Percentiles rank a stretch among this genome's conserved stretches.
These are phyloP conservation scores for Teratosphaeria zuluensis DNA, from an alignment of 2,329 filamentous ascomycete genomes.

Conservation along the genomic window DNA sequence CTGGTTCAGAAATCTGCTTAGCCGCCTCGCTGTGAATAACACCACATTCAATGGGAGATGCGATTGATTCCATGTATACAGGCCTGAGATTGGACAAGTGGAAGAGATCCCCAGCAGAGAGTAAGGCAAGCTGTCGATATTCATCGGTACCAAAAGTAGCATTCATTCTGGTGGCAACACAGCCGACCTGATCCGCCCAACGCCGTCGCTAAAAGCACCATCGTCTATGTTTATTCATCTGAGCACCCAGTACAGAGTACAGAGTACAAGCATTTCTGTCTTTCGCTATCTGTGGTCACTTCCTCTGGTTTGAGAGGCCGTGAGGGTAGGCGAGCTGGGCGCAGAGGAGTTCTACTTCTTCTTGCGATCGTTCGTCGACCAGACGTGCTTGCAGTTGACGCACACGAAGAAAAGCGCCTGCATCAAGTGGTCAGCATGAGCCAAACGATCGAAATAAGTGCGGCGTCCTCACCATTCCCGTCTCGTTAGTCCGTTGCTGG, in stretches of 20 bases:
- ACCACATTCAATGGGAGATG: not conserved
- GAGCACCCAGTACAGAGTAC: not conserved
- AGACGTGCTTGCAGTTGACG: constrained; percentile 86
- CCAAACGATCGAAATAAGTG: not conserved
- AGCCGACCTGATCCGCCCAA: not conserved
- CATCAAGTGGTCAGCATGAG: constrained; percentile 1
- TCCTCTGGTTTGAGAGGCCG: not conserved
- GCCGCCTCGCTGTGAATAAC: not conserved
- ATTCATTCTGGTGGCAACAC: not conserved
- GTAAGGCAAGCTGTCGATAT: not conserved
- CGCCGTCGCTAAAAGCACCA: not conserved
- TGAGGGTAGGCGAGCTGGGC: not conserved
- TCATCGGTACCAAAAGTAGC: not conserved
- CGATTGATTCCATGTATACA: not conserved
- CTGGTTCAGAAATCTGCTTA: not conserved
- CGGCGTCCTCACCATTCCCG: constrained; percentile 73
- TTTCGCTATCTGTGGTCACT: not conserved
- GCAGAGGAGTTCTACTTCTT: constrained; percentile 12
- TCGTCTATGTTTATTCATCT: not conserved
- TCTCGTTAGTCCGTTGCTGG: constrained; percentile 91
- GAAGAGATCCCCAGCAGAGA: not conserved
- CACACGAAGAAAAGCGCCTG: constrained; percentile 60
- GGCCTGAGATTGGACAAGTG: not conserved
- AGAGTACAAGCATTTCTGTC: not conserved
- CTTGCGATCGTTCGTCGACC: constrained; percentile 31